phyloP scores from a whole-genome alignment of 208 protist species.

The Trypanosoma caninum region DNA sequence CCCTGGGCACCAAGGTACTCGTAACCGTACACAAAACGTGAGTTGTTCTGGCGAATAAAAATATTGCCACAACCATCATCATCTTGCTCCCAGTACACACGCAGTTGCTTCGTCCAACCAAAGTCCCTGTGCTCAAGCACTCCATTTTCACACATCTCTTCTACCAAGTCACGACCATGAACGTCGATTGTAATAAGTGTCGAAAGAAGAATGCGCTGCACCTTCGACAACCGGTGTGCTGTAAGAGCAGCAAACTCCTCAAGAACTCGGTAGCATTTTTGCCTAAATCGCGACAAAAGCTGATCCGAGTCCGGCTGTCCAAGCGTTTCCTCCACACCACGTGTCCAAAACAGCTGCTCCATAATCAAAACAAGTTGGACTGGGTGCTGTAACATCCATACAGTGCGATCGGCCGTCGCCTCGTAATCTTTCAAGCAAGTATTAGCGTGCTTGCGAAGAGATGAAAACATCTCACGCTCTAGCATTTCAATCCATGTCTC shows the following conservation, averaged over 20 bases:
- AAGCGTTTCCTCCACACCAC: conserved; percentile 91
- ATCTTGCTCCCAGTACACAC: conserved; percentile 96
- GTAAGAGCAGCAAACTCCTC: conserved; percentile 91
- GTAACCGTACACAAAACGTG: conserved; percentile 96
- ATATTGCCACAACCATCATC: conserved; percentile 90
- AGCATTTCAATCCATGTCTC: conserved; percentile 95
- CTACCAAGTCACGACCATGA: conserved; percentile 95
- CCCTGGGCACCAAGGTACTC: conserved; percentile 97
- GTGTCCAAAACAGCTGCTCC: conserved; percentile 94
- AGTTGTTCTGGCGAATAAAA: conserved; percentile 95
- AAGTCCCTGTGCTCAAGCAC: conserved; percentile 90
- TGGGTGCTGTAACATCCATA: conserved; percentile 93
- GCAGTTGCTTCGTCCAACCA: conserved; percentile 97
- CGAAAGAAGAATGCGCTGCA: conserved; percentile 92
- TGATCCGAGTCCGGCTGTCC: conserved; percentile 55
- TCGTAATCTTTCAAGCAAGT: conserved; percentile 89
- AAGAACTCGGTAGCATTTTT: conserved; percentile 80
- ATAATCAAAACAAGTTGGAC: conserved; percentile 94
- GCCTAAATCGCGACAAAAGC: conserved; percentile 76
- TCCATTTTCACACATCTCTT: conserved; percentile 90
- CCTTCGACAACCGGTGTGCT: conserved; percentile 73
- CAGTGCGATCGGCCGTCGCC: conserved; percentile 52
- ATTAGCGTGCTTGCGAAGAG: conserved; percentile 86
- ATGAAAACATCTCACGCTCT: conserved; percentile 93
- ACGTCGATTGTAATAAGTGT: conserved; percentile 98